Conservation (phyloP, 2,329 filamentous ascomycete genomes). For the Acephala macrosclerotiorum region DNA sequence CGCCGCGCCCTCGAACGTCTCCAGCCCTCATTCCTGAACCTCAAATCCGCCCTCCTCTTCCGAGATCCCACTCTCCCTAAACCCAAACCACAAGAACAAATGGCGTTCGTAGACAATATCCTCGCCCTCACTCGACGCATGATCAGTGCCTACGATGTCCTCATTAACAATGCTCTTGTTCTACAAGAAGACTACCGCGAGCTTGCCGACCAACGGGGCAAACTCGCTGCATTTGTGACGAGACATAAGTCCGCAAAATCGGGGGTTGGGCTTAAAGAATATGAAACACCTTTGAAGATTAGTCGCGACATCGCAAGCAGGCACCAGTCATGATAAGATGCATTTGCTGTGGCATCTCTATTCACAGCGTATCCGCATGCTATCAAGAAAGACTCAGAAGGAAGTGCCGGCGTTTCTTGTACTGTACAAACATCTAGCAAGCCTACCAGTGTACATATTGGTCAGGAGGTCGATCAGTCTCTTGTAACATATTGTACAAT, state of each 20-base stretch:
- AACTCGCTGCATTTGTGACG: constrained; percentile 47
- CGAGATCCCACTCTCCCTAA: constrained; percentile 22
- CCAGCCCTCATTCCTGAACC: constrained; percentile 37
- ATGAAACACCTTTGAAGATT: background rate
- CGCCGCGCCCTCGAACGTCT: constrained; percentile 57
- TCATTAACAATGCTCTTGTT: constrained; percentile 41
- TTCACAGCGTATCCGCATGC: no score
- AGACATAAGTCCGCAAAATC: constrained; percentile 27
- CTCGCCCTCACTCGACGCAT: constrained; percentile 41
- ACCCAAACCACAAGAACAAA: constrained; percentile 7
- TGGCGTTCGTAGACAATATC: constrained; percentile 28
- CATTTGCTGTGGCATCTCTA: no score
- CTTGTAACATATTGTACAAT: background rate
- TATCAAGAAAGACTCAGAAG: no score
- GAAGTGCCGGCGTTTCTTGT: background rate
- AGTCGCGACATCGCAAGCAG: background rate
- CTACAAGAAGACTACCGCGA: constrained; percentile 32
- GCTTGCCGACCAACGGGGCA: constrained; percentile 41
- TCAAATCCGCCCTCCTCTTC: constrained; percentile 38
- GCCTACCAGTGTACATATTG: background rate
- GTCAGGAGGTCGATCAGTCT: background rate
- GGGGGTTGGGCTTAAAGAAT: no score
- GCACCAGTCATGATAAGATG: no score
- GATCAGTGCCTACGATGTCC: constrained; percentile 44
- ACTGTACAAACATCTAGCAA: background rate